Percentiles rank a stretch among this genome's conserved stretches.
Evolutionary conservation across 352 stramenopile species (phyloP).

Genomic region (Phytophthora pseudosyringae): DNA sequence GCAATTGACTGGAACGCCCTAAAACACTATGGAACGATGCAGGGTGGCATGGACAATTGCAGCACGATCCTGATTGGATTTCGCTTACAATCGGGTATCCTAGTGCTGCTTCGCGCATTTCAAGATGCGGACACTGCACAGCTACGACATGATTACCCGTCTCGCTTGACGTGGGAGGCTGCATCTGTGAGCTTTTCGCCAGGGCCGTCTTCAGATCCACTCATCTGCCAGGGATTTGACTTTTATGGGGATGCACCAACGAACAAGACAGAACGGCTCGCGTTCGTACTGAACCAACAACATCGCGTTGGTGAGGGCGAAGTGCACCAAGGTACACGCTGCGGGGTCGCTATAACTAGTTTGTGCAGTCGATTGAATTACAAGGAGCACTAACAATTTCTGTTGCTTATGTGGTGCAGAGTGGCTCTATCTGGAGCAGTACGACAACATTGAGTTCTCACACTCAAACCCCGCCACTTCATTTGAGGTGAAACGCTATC

Average conservation of each 20-base stretch:
- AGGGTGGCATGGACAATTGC: constrained; percentile 7
- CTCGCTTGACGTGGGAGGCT: constrained; percentile 23
- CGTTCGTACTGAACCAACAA: constrained; percentile 38
- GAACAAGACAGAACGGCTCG: constrained; percentile 41
- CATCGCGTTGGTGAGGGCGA: constrained; percentile 14
- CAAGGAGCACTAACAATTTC: constrained; percentile 8
- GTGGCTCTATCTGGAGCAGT: constrained; percentile 51
- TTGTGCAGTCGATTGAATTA: not conserved
- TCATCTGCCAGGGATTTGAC: constrained; percentile 31
- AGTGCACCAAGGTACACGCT: constrained; percentile 30
- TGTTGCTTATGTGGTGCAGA: constrained; percentile 28
- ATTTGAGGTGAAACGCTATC: constrained; percentile 26
- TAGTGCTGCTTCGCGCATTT: constrained; percentile 38
- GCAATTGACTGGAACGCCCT: constrained; percentile 65
- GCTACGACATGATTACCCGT: not conserved
- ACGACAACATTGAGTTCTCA: constrained; percentile 45
- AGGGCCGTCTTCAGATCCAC: not conserved
- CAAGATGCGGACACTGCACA: constrained; percentile 9
- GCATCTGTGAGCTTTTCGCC: constrained; percentile 34
- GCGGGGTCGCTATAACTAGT: not conserved
- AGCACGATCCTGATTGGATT: constrained; percentile 41
- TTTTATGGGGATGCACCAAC: constrained; percentile 46
- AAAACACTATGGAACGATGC: constrained; percentile 29
- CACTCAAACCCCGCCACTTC: not conserved
- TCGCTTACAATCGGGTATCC: constrained; percentile 30